Base-by-base conservation (phyloP, 495 filamentous ascomycete species). In the Podospora fimiseda region DNA sequence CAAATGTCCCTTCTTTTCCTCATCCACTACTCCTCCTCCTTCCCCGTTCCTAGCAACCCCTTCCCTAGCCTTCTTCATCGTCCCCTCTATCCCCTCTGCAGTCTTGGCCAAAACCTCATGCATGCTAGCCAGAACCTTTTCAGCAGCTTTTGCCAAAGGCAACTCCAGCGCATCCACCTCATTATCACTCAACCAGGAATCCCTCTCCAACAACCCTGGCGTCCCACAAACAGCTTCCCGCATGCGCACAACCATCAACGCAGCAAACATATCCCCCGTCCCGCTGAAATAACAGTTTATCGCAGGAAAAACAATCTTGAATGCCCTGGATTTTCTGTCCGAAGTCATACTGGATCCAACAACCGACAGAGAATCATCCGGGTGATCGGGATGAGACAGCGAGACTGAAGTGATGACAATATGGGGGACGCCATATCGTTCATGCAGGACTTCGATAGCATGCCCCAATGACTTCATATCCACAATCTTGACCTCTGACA, bases 241-340 rank as follows among this genome's bases (percentile, higher is more conserved):
- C 50, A 98, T 80, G n/a, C 93, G 84, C 20, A 88, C 88, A 2
- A 95, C 79, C 45, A 84, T 92, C 48, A 96, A 73, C 19, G 94
- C 91, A 38, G 93, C 90, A 66, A 98, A 96, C 90, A 98, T 96
- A 72, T 98, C 93, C 13, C 93, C 93, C 1, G 93, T 96, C 21
- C 93, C 93, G 62, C 85, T 89, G 69, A 96, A 98, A 75, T 89
- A 94, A 68, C 87, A 87, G 61, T 95, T 86, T 48, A 97, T 82
- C 4, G 87, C 81, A 1, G 92, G 89, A 48, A 96, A 84, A 48
- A 87, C 80, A 63, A 97, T 79, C 53, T 84, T 80, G 78, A 96
- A 96, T 44, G 87, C 73, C 7, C 91, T 85, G 1, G 91, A 80
- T 19, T 72, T 74, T 43, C 77, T 74, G 61, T 80, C 73, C 3